Conservation (phyloP, 345 rosid genomes). For the Orychophragmus violaceus region DNA sequence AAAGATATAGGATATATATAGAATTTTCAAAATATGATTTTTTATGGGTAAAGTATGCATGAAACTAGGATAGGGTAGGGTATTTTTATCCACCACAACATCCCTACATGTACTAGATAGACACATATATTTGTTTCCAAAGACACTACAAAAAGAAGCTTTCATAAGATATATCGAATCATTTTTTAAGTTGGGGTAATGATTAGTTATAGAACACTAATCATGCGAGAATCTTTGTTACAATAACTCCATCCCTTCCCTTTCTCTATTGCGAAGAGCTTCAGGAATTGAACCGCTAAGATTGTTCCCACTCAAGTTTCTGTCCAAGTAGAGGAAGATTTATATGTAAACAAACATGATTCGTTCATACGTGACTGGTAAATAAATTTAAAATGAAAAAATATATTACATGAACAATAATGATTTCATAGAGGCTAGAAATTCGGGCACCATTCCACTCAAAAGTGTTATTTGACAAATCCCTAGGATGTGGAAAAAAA, state of each 20-base stretch:
- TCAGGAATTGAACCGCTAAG: constrained; percentile 36
- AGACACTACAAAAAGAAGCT: neutral
- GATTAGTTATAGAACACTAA: neutral
- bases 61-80: too few relatives aligned
- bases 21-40: too few relatives aligned
- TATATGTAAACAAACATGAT: neutral
- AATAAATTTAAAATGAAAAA: neutral
- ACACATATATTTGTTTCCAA: constrained; percentile 16
- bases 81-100: too few relatives aligned
- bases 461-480: constrained; percentile 45
- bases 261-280: constrained; percentile 24
- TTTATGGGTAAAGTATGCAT: too few relatives aligned
- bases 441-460: constrained; percentile 37
- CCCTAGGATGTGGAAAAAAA: constrained; percentile 35
- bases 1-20: too few relatives aligned
- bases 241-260: constrained; percentile 13
- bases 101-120: constrained; percentile 8
- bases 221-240: neutral
- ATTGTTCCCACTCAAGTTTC: constrained; percentile 37
- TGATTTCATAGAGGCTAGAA: constrained; percentile 35
- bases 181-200: neutral
- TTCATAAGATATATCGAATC: neutral
- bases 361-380: neutral
- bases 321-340: neutral
- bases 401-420: constrained; percentile 40